phyloP scores from a whole-genome alignment of 345 rosid species.

The Eucalyptus microcorys region DNA sequence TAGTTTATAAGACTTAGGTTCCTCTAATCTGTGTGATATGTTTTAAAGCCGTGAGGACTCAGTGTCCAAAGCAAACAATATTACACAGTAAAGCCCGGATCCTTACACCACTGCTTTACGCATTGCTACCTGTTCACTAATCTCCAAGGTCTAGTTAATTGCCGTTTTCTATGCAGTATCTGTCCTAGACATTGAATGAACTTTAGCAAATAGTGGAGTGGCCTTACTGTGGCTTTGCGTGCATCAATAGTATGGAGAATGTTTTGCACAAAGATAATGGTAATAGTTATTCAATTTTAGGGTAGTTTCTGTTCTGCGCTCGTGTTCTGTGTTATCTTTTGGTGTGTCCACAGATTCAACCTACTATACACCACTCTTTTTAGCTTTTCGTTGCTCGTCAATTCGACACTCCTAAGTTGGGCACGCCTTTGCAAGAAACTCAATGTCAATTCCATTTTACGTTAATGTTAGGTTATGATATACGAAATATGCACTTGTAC shows the following conservation, averaged over 20 bases:
- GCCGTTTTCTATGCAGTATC: constrained; percentile 61
- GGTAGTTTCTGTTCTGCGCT: constrained; percentile 60
- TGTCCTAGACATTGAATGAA: neutral
- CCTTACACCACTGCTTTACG: constrained; percentile 27
- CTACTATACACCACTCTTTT: constrained; percentile 76
- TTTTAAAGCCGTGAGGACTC: too few species aligned
- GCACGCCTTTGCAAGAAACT: constrained; percentile 66
- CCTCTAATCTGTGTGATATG: too few species aligned
- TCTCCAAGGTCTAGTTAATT: constrained; percentile 28
- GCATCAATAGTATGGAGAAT: neutral
- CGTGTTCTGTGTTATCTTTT: constrained; percentile 49
- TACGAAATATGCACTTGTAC: neutral
- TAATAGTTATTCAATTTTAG: constrained; percentile 8
- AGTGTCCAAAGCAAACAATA: too few species aligned
- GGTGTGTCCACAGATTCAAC: constrained; percentile 64
- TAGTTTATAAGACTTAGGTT: too few species aligned
- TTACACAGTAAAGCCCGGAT: too few species aligned
- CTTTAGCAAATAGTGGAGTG: neutral
- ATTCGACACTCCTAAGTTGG: constrained; percentile 71
- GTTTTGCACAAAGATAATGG: neutral
- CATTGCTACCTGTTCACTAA: constrained; percentile 46
- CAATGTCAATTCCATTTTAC: constrained; percentile 17
- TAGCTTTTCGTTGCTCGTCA: constrained; percentile 58
- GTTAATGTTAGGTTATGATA: neutral
- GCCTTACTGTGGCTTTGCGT: neutral